Percentiles rank a stretch among this genome's conserved stretches.
Conservation (phyloP, 78 protist genomes). For the Dictyostelium citrinum region DNA sequence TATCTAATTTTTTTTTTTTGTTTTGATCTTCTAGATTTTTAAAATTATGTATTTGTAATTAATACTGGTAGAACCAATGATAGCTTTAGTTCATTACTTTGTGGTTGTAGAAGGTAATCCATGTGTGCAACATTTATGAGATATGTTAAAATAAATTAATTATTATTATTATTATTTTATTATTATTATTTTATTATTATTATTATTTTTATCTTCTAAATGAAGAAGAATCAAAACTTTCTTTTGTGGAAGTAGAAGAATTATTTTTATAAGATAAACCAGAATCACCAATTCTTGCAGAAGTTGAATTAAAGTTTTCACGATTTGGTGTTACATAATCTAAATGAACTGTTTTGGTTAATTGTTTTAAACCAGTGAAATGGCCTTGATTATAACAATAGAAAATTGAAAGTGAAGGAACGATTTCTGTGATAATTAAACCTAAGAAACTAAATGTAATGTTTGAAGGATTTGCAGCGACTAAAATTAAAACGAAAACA, state of each 20-base stretch:
- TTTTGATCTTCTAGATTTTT: no score
- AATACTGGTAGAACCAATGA: no score
- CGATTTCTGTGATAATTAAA: slow-evolving; percentile 45
- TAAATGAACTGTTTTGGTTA: not conserved
- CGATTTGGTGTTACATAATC: not conserved
- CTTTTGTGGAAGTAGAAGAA: not conserved
- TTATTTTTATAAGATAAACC: not conserved
- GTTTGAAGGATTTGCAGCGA: slow-evolving; percentile 57
- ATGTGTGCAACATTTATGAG: no score
- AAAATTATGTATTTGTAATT: no score
- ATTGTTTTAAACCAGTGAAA: slow-evolving; percentile 26
- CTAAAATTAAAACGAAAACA: slow-evolving; percentile 37
- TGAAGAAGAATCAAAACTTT: not conserved
- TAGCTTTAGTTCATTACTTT: no score
- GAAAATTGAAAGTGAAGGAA: slow-evolving; percentile 29
- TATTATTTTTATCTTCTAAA: not conserved
- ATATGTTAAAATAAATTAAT: no score
- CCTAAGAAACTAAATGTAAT: slow-evolving; percentile 55
- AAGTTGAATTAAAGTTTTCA: not conserved
- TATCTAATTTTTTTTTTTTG: no score
- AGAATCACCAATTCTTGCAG: not conserved
- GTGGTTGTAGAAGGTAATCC: no score
- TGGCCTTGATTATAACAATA: slow-evolving; percentile 67
- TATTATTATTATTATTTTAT: no score
- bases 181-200: no score